Evolutionary conservation across 495 filamentous ascomycete genomes (phyloP).

Genomic region (Aspergillus sparsus): DNA sequence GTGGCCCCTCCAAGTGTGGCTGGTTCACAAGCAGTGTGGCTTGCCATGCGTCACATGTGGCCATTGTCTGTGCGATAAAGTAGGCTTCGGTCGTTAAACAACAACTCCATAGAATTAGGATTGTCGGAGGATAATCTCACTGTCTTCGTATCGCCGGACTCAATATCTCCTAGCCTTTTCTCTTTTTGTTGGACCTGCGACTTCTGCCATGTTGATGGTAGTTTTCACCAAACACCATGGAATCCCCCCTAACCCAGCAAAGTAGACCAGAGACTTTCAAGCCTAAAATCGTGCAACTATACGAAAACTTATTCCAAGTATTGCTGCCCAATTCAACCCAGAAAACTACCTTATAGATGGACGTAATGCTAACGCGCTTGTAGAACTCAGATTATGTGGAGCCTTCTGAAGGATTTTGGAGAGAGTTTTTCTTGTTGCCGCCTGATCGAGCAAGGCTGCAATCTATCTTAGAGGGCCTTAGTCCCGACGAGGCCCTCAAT

Average conservation of each 20-base stretch:
- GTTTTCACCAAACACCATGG: slow-evolving; percentile 57
- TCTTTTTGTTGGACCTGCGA: neutral
- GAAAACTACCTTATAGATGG: slow-evolving; percentile 3
- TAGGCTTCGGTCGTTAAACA: neutral
- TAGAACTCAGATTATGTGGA: slow-evolving; percentile 58
- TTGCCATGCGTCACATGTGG: slow-evolving; percentile 26
- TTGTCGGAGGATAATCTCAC: neutral
- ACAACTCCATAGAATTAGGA: slow-evolving; percentile 7
- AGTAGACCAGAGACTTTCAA: slow-evolving; percentile 86
- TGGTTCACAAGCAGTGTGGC: slow-evolving; percentile 12
- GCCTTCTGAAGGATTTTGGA: slow-evolving; percentile 89
- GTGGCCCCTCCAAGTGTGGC: slow-evolving; percentile 10
- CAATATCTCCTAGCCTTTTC: neutral
- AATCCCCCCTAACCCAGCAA: slow-evolving; percentile 90
- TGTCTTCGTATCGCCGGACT: neutral
- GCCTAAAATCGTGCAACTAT: slow-evolving; percentile 89
- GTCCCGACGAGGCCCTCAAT: slow-evolving; percentile 72
- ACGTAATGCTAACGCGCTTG: slow-evolving; percentile 8
- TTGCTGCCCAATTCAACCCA: slow-evolving; percentile 17
- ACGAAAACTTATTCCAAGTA: slow-evolving; percentile 86
- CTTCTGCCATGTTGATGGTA: slow-evolving; percentile 21
- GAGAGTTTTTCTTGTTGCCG: slow-evolving; percentile 86
- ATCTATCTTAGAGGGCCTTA: slow-evolving; percentile 64
- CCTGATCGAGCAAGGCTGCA: slow-evolving; percentile 70
- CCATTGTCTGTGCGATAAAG: slow-evolving; percentile 15